A percentile compares a stretch with the other conserved stretches of the same genome.
Conservation (phyloP, 2,329 filamentous ascomycete species). For the Botrytis byssoidea region DNA sequence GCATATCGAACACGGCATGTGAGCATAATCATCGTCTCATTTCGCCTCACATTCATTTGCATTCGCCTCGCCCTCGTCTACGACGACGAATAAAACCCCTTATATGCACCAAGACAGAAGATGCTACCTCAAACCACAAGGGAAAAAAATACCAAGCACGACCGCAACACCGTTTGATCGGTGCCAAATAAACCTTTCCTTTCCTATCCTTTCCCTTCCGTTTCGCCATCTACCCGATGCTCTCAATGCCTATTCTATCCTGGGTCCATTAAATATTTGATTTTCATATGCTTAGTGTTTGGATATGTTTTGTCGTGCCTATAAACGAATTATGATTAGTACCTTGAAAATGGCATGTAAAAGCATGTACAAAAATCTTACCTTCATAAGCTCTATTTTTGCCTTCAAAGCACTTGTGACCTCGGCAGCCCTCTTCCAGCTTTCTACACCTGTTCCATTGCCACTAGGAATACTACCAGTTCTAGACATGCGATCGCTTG, state of each 20-base stretch:
- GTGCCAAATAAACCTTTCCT: constrained; percentile 14
- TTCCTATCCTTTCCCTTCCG: constrained; percentile 16
- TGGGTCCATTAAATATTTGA: constrained; percentile 15
- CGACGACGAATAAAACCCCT: constrained; percentile 3
- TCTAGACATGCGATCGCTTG: constrained; percentile 30
- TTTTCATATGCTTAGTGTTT: constrained; percentile 38
- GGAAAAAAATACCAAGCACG: constrained; percentile 21
- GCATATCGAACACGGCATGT: constrained; percentile 14
- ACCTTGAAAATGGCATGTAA: background rate
- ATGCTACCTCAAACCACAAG: constrained; percentile 16
- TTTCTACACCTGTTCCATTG: constrained; percentile 67
- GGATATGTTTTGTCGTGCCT: constrained; percentile 53
- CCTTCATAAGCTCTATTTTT: constrained; percentile 98
- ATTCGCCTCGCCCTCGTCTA: background rate
- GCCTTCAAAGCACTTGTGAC: constrained; percentile 97
- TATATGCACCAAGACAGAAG: constrained; percentile 13
- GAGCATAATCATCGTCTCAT: constrained; percentile 4
- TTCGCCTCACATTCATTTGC: constrained; percentile 5
- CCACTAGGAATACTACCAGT: constrained; percentile 35
- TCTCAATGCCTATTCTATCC: constrained; percentile 12
- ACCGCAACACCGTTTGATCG: constrained; percentile 22
- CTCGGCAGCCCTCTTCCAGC: constrained; percentile 95
- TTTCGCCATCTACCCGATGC: constrained; percentile 12
- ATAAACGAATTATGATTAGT: constrained; percentile 14
- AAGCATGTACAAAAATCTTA: constrained; percentile 38